These are phyloP conservation scores for Anisodus tanguticus DNA, from an alignment of 257 asterid species.

Conservation along the genomic window DNA sequence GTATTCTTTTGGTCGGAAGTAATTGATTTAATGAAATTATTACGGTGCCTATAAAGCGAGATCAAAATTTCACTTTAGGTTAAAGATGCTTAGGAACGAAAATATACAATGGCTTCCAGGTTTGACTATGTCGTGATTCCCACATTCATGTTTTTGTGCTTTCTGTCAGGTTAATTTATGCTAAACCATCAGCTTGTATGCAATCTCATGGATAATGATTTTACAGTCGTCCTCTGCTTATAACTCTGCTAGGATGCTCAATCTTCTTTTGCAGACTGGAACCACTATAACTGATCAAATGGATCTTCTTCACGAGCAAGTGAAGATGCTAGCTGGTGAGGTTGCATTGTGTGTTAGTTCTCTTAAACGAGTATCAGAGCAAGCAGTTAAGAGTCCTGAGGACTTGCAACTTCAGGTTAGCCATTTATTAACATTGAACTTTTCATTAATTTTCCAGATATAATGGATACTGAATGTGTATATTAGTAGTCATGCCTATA, in stretches of 20 bases:
- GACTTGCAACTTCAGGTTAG: constrained; percentile 66
- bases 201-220: constrained; percentile 14
- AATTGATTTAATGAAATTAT: neutral
- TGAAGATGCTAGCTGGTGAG: constrained; percentile 87
- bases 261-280: constrained; percentile 60
- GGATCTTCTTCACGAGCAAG: constrained; percentile 82
- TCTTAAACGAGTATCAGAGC: constrained; percentile 69
- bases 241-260: constrained; percentile 33
- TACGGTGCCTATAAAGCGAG: neutral
- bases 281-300: constrained; percentile 83
- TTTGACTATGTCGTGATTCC: constrained; percentile 2
- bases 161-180: neutral
- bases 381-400: constrained; percentile 60
- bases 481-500: constrained; percentile 12
- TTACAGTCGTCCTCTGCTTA: constrained; percentile 18
- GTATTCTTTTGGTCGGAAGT: neutral
- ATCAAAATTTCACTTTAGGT: constrained; percentile 14
- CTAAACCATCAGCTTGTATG: constrained; percentile 2
- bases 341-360: constrained; percentile 78
- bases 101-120: constrained; percentile 6
- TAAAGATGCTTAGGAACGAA: neutral
- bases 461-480: constrained; percentile 21
- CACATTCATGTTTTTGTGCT: neutral
- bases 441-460: neutral
- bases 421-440: neutral